Evolutionary conservation across 2,329 filamentous ascomycete species (phyloP).

Genomic region (Cryphonectria radicalis): DNA sequence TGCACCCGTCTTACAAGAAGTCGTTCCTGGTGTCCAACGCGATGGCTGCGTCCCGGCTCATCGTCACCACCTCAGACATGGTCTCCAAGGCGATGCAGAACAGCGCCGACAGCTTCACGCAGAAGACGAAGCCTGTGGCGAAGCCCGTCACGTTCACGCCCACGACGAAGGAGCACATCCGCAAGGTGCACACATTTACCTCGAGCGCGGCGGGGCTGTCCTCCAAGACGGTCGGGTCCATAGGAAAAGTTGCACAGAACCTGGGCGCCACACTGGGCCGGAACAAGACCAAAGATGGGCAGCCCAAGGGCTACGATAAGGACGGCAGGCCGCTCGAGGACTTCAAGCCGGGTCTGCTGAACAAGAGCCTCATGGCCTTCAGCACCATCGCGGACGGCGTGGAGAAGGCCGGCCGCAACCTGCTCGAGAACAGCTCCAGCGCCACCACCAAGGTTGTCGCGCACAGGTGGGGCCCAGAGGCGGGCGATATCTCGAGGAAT

Average conservation of each 20-base stretch:
- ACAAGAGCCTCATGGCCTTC: conserved; percentile 96
- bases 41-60: conserved; percentile 83
- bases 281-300: conserved; percentile 56
- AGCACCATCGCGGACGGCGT: conserved; percentile 93
- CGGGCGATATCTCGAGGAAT: conserved; percentile 74
- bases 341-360: conserved; percentile 90
- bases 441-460: conserved; percentile 86
- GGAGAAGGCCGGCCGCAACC: conserved; percentile 79
- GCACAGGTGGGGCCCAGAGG: conserved; percentile 88
- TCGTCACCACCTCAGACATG: conserved; percentile 84
- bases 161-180: conserved; percentile 80
- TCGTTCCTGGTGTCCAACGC: conserved; percentile 87
- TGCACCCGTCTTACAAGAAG: conserved; percentile 90
- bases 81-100: conserved; percentile 77
- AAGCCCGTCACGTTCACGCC: conserved; percentile 89
- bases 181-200: conserved; percentile 89
- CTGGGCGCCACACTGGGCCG: conserved; percentile 76
- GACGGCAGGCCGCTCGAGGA: conserved; percentile 66
- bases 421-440: conserved; percentile 73
- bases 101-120: conserved; percentile 79
- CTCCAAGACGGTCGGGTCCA: conserved; percentile 83
- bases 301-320: conserved; percentile 65
- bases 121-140: conserved; percentile 74
- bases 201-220: conserved; percentile 77
- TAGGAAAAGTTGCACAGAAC: conserved; percentile 86